These are phyloP conservation scores for Zygosaccharomyces bisporus DNA, from an alignment of 805 yeast genomes.

Conservation along the genomic window DNA sequence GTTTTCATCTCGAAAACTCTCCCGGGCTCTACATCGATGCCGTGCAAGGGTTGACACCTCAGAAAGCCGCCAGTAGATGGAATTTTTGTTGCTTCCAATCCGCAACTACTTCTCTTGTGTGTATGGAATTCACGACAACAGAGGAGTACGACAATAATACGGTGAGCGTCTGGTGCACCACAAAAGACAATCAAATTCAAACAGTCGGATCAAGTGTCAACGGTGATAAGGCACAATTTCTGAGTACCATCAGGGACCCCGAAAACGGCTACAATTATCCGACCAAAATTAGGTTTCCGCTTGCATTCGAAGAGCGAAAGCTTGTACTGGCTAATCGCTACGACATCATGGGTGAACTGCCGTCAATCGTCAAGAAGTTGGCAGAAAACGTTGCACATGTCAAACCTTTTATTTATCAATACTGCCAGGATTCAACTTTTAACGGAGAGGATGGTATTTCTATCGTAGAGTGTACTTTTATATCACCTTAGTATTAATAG, in stretches of 20 bases:
- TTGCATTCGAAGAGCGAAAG: constrained; percentile 42
- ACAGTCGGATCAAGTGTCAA: constrained; percentile 48
- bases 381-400: constrained; percentile 81
- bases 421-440: constrained; percentile 56
- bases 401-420: constrained; percentile 81
- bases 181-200: constrained; percentile 52
- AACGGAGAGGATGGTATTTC: constrained; percentile 59
- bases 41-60: constrained; percentile 87
- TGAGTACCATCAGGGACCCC: constrained; percentile 42
- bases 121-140: constrained; percentile 87
- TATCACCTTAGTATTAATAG: constrained; percentile 28
- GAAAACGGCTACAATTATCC: constrained; percentile 82
- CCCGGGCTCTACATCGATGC: constrained; percentile 76
- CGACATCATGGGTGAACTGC: constrained; percentile 86
- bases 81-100: constrained; percentile 79
- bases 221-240: constrained; percentile 45
- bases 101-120: constrained; percentile 55
- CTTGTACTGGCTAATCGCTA: constrained; percentile 68
- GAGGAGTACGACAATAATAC: constrained; percentile 53
- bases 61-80: constrained; percentile 87
- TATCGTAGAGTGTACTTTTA: constrained; percentile 77
- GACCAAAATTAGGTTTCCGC: constrained; percentile 36
- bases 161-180: constrained; percentile 38
- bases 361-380: constrained; percentile 70
- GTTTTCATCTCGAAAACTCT: constrained; percentile 33